phyloP scores from a whole-genome alignment of 75 land plant genomes.

The Sequoiadendron giganteum region DNA sequence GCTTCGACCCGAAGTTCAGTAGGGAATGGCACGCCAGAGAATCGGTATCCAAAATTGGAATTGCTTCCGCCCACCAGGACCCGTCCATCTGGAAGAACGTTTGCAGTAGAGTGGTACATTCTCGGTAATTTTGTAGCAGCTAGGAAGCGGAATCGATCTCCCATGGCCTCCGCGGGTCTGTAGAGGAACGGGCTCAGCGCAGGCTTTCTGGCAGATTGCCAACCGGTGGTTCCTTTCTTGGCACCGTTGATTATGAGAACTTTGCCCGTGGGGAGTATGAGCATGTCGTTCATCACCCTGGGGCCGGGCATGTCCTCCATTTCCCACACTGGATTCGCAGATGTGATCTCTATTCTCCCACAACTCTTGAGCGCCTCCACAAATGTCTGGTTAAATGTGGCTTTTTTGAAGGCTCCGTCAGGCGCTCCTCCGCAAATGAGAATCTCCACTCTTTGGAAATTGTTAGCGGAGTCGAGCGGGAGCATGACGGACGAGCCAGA shows the following conservation, averaged over 20 bases:
- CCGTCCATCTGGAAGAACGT: constrained; percentile 48
- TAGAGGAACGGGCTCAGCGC: constrained; percentile 33
- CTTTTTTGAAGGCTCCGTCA: constrained; percentile 22
- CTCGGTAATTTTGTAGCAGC: constrained; percentile 27
- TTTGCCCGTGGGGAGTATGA: constrained; percentile 51
- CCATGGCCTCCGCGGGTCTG: neutral
- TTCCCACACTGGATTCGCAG: constrained; percentile 29
- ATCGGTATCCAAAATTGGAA: constrained; percentile 24
- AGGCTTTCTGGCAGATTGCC: constrained; percentile 28
- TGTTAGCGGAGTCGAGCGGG: constrained; percentile 18
- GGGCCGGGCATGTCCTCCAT: constrained; percentile 55
- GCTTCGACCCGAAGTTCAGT: constrained; percentile 58
- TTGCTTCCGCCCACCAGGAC: constrained; percentile 61
- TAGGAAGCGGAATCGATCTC: constrained; percentile 14
- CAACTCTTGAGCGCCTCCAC: constrained; percentile 29
- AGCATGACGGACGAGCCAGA: constrained; percentile 32
- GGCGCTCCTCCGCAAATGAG: constrained; percentile 79
- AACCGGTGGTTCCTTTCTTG: constrained; percentile 41
- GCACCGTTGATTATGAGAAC: constrained; percentile 61
- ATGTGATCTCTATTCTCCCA: constrained; percentile 49
- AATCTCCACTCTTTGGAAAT: constrained; percentile 27
- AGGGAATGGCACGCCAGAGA: constrained; percentile 26
- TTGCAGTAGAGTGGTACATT: constrained; percentile 56
- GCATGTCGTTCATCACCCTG: constrained; percentile 53
- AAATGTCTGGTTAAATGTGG: neutral